Evolutionary conservation across 225 moss, liverwort and hornwort species (phyloP).

Genomic region (Anthoceros angustus): DNA sequence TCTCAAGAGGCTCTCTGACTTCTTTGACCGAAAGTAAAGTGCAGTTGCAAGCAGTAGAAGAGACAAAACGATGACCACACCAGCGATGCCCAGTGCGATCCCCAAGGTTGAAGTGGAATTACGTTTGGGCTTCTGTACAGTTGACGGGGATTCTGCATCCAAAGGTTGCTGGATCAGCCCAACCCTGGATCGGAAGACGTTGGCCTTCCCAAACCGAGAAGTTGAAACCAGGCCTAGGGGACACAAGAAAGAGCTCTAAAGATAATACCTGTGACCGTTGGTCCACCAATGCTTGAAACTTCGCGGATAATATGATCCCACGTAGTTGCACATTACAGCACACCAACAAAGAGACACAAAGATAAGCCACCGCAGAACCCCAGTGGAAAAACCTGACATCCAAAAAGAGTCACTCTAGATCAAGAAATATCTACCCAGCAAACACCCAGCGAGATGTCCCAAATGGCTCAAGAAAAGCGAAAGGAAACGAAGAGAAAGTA

Average conservation of each 20-base stretch:
- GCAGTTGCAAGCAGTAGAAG: background rate
- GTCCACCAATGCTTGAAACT: background rate
- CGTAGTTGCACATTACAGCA: background rate
- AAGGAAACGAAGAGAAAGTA: background rate
- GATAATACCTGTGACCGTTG: background rate
- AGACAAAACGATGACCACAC: background rate
- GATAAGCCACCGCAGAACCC: background rate
- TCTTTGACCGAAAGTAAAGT: background rate
- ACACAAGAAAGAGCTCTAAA: background rate
- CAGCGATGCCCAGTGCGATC: background rate
- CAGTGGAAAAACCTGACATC: background rate
- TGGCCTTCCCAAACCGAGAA: too few species aligned
- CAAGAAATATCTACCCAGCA: background rate
- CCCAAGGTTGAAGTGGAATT: background rate
- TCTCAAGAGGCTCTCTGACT: background rate
- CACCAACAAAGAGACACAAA: conserved; percentile 4
- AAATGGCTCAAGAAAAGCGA: background rate
- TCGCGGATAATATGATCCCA: background rate
- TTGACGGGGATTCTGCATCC: background rate
- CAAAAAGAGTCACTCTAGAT: background rate
- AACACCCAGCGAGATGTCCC: background rate
- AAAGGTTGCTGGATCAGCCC: too few species aligned
- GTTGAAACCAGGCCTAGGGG: background rate
- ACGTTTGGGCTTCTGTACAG: background rate
- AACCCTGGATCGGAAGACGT: too few species aligned